phyloP scores from a whole-genome alignment of 352 stramenopile species.

The Stephanocyclus meneghinianus region DNA sequence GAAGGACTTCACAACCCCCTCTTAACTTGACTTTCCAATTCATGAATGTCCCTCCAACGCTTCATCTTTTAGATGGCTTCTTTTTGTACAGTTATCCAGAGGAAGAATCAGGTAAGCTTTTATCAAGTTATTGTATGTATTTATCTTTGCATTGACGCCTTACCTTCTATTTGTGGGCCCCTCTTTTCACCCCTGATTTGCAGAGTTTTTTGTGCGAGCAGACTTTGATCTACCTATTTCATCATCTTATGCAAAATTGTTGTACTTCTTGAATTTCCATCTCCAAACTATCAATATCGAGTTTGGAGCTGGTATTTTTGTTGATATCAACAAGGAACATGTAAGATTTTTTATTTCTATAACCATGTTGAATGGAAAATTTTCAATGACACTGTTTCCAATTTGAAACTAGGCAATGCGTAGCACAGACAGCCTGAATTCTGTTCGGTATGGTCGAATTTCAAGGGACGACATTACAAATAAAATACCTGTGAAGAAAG shows the following conservation, averaged over 20 bases:
- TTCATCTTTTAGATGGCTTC: constrained; percentile 17
- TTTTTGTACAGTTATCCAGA: constrained; percentile 29
- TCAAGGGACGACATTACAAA: constrained; percentile 15
- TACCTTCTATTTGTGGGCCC: too few relatives aligned
- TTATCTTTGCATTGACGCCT: too few relatives aligned
- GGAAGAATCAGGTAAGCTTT: too few relatives aligned
- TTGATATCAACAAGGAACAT: constrained; percentile 45
- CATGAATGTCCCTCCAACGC: too few relatives aligned
- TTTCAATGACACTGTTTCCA: too few relatives aligned
- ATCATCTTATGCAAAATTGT: constrained; percentile 20
- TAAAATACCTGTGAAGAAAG: constrained; percentile 26
- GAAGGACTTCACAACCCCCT: too few relatives aligned
- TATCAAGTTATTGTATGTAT: too few relatives aligned
- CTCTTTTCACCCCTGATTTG: too few relatives aligned
- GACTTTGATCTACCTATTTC: constrained; percentile 11
- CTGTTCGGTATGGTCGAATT: constrained; percentile 30
- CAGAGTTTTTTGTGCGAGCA: constrained; percentile 39
- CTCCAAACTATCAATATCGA: constrained; percentile 18
- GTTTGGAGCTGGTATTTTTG: constrained; percentile 39
- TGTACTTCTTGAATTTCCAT: constrained; percentile 43
- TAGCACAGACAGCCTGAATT: constrained; percentile 9
- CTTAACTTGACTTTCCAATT: too few relatives aligned
- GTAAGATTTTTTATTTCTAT: not conserved
- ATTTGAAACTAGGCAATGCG: constrained; percentile 1
- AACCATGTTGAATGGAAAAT: too few relatives aligned